Conservation (phyloP, 495 filamentous ascomycete genomes). For the Aspergillus asperescens region DNA sequence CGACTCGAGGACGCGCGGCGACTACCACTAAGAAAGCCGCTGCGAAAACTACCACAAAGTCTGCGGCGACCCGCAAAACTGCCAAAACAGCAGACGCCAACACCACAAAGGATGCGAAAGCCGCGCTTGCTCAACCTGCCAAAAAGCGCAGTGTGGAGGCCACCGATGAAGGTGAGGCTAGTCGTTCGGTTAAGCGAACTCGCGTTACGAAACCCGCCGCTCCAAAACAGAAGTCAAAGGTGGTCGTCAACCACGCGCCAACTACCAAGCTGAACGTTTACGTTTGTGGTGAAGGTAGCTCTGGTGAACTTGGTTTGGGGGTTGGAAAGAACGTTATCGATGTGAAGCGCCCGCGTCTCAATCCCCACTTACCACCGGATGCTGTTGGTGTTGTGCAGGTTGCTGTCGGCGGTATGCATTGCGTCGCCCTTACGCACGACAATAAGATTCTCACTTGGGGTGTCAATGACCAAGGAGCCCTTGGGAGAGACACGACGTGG, state of each 20-base stretch:
- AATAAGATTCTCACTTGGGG: constrained; percentile 63
- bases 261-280: constrained; percentile 55
- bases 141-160: constrained; percentile 42
- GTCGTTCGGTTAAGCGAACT: constrained; percentile 27
- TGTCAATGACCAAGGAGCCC: constrained; percentile 62
- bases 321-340: constrained; percentile 54
- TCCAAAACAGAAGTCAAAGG: constrained; percentile 26
- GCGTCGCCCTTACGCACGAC: constrained; percentile 55
- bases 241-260: constrained; percentile 42
- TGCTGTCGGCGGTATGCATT: constrained; percentile 62
- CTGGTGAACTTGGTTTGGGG: constrained; percentile 64
- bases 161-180: constrained; percentile 24
- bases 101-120: constrained; percentile 16
- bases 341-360: constrained; percentile 65
- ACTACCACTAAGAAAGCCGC: not conserved
- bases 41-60: constrained; percentile 1
- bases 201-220: constrained; percentile 24
- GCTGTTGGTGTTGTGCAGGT: constrained; percentile 58
- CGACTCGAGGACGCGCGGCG: not conserved
- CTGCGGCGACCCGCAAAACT: constrained; percentile 11
- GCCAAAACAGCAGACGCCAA: constrained; percentile 14
- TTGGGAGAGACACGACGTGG: constrained; percentile 58
- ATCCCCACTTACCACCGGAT: constrained; percentile 51
- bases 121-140: constrained; percentile 16
- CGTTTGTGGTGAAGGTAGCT: constrained; percentile 64